Percentiles rank a stretch among this genome's conserved stretches.
Evolutionary conservation across 140 eudicot species (phyloP).

Genomic region (Erigeron philadelphicus): DNA sequence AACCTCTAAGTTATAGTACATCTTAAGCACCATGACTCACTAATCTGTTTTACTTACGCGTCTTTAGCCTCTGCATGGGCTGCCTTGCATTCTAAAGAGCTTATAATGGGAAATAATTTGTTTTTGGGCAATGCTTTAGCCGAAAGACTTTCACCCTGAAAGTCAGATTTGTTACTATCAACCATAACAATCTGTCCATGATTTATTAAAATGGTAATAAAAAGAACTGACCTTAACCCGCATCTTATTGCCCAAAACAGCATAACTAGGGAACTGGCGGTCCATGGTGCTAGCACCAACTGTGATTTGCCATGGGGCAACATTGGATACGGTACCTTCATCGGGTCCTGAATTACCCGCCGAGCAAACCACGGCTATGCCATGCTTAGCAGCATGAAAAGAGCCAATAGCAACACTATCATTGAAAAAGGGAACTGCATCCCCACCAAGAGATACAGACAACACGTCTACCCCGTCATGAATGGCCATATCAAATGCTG

Average conservation of each 20-base stretch:
- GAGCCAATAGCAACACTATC: conserved; percentile 79
- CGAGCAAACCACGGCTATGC: conserved; percentile 68
- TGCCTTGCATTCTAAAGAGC: conserved; percentile 51
- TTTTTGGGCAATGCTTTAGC: conserved; percentile 40
- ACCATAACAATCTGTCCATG: too few species aligned
- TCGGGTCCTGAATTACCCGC: conserved; percentile 90
- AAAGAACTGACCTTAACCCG: conserved; percentile 41
- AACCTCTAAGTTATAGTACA: not conserved
- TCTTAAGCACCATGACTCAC: not conserved
- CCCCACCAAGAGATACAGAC: conserved; percentile 85
- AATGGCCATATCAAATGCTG: conserved; percentile 83
- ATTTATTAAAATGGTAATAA: too few species aligned
- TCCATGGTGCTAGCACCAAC: conserved; percentile 95
- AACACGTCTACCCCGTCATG: conserved; percentile 80
- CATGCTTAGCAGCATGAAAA: conserved; percentile 81
- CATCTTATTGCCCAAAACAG: conserved; percentile 53
- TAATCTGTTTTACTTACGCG: conserved; percentile 54
- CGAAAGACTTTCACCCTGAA: conserved; percentile 79
- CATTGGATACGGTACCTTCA: conserved; percentile 61
- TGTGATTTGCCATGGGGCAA: conserved; percentile 79
- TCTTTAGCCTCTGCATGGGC: conserved; percentile 47
- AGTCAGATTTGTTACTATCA: not conserved
- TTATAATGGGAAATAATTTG: conserved; percentile 50
- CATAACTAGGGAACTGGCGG: conserved; percentile 63
- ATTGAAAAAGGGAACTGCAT: conserved; percentile 47